These are phyloP conservation scores for Dipteronia dyeriana DNA, from an alignment of 345 rosid genomes.

Conservation along the genomic window DNA sequence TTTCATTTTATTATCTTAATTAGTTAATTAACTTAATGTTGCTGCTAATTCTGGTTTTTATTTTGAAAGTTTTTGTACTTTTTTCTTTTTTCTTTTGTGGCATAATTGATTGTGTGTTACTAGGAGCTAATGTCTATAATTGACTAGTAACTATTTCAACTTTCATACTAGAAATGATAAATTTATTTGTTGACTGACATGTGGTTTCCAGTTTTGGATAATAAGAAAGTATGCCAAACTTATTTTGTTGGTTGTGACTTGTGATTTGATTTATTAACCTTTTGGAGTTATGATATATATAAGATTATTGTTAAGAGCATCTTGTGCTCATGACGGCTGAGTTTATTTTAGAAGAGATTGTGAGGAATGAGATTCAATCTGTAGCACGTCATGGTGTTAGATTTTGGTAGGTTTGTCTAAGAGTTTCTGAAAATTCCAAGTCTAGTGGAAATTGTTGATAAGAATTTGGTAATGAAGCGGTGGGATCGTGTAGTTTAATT, in stretches of 20 bases:
- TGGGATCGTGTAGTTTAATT: neutral
- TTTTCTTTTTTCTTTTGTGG: neutral
- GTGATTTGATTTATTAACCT: neutral
- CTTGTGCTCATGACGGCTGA: neutral
- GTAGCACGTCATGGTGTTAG: neutral
- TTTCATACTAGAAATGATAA: neutral
- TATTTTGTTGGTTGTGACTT: neutral
- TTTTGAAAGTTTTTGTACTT: neutral
- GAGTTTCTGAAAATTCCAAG: neutral
- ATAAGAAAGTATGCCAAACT: neutral
- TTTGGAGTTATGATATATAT: too few species aligned
- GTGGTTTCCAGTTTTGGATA: neutral
- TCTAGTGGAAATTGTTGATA: neutral
- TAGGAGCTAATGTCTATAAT: neutral
- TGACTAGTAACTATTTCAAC: neutral
- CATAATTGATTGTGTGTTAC: neutral
- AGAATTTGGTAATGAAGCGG: neutral
- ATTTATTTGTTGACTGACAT: neutral
- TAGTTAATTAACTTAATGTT: neutral
- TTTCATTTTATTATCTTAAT: conserved; percentile 6
- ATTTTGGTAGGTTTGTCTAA: neutral
- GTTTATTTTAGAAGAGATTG: neutral
- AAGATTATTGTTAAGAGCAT: neutral
- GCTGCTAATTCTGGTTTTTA: neutral
- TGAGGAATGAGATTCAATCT: neutral